Percentiles rank a stretch among this genome's conserved stretches.
These are phyloP conservation scores for Lentinula boryana DNA, from an alignment of 768 basidiomycete species.

Conservation along the genomic window DNA sequence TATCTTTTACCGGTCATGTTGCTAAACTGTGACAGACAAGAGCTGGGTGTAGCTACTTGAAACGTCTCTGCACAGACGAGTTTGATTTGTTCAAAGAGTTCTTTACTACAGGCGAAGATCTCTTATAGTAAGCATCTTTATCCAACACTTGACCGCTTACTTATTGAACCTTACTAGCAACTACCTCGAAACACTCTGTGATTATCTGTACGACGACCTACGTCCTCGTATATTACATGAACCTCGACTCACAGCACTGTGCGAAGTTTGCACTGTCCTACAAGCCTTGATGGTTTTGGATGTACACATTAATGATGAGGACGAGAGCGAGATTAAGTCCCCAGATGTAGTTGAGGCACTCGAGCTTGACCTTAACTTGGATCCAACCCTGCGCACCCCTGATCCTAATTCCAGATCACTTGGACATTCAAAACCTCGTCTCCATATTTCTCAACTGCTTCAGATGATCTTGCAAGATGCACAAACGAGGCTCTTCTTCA, in stretches of 20 bases:
- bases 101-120: slow-evolving; percentile 64
- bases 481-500: slow-evolving; percentile 92
- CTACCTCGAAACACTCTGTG: slow-evolving; percentile 88
- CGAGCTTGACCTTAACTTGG: slow-evolving; percentile 13
- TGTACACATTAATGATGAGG: slow-evolving; percentile 29
- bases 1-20: neutral
- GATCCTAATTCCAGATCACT: neutral
- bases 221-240: slow-evolving; percentile 95
- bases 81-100: slow-evolving; percentile 81
- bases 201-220: slow-evolving; percentile 92
- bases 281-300: slow-evolving; percentile 96
- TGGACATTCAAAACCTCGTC: slow-evolving; percentile 33
- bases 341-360: slow-evolving; percentile 16
- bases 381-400: slow-evolving; percentile 9
- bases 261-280: slow-evolving; percentile 93
- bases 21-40: slow-evolving; percentile 55
- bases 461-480: slow-evolving; percentile 94
- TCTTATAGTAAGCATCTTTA: slow-evolving; percentile 47
- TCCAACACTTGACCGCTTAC: neutral
- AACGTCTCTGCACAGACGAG: slow-evolving; percentile 87
- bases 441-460: slow-evolving; percentile 79
- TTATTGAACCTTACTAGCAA: slow-evolving; percentile 38
- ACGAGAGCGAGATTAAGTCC: slow-evolving; percentile 23
- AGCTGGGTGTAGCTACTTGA: slow-evolving; percentile 87
- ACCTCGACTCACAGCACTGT: slow-evolving; percentile 77